Evolutionary conservation across 129 eudicot species (phyloP).

Genomic region (Glebionis coronaria): DNA sequence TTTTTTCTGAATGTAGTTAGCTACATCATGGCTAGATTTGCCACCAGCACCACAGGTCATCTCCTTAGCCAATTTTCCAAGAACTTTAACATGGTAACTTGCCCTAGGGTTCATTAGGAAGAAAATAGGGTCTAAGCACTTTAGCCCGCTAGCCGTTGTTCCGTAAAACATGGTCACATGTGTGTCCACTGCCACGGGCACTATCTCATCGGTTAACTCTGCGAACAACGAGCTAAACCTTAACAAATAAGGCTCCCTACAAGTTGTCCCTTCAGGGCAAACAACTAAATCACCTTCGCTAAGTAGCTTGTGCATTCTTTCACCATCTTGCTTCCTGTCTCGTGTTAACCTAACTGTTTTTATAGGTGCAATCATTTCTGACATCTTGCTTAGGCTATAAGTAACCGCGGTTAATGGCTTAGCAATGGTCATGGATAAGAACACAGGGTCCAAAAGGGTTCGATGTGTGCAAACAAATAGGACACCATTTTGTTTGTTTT

Average conservation of each 20-base stretch:
- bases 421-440: conserved; percentile 48
- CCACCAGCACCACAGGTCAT: conserved; percentile 78
- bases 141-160: conserved; percentile 90
- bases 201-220: conserved; percentile 81
- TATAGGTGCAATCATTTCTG: conserved; percentile 71
- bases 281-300: conserved; percentile 81
- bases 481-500: conserved; percentile 45
- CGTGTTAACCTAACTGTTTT: conserved; percentile 66
- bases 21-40: conserved; percentile 78
- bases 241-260: conserved; percentile 84
- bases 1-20: conserved; percentile 70
- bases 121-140: conserved; percentile 82
- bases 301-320: conserved; percentile 50
- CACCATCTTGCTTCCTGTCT: conserved; percentile 55
- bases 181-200: conserved; percentile 85
- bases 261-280: conserved; percentile 96
- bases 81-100: conserved; percentile 47
- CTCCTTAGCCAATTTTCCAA: conserved; percentile 66
- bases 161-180: conserved; percentile 85
- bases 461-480: conserved; percentile 89
- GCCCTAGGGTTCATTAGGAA: conserved; percentile 94
- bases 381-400: conserved; percentile 74
- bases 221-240: conserved; percentile 93
- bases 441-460: conserved; percentile 81
- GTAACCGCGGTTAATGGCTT: conserved; percentile 80